Evolutionary conservation across 768 basidiomycete species (phyloP).

Genomic region (Amanita exitialis): DNA sequence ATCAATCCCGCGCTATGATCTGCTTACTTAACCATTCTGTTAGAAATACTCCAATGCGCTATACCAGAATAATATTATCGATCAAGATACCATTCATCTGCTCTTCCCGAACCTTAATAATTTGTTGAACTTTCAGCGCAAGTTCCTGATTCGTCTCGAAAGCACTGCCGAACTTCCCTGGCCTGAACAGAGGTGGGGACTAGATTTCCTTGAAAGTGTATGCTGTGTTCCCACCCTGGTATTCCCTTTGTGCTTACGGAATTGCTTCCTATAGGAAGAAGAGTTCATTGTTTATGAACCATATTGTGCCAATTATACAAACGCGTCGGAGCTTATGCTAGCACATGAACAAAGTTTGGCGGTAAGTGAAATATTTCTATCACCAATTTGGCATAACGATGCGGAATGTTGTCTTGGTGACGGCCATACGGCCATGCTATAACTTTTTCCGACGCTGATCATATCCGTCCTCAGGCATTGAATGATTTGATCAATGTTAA

Average conservation of each 20-base stretch:
- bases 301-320: conserved; percentile 92
- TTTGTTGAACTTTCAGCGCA: conserved; percentile 92
- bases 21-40: conserved; percentile 11
- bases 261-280: conserved; percentile 71
- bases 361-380: conserved; percentile 38
- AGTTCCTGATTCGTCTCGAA: conserved; percentile 86
- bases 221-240: conserved; percentile 34
- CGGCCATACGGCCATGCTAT: conserved; percentile 16
- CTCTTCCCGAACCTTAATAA: conserved; percentile 94
- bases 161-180: conserved; percentile 75
- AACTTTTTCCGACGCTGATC: conserved; percentile 25
- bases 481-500: conserved; percentile 84
- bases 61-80: conserved; percentile 73
- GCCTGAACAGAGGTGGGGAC: conserved; percentile 83
- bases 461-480: conserved; percentile 47
- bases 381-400: conserved; percentile 2
- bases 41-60: conserved; percentile 88
- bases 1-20: conserved; percentile 7
- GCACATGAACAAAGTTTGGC: conserved; percentile 78
- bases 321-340: conserved; percentile 77
- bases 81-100: conserved; percentile 91
- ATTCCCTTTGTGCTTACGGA: conserved; percentile 13
- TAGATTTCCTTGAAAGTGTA: conserved; percentile 75
- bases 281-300: conserved; percentile 96
- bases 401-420: conserved; percentile 21